Evolutionary conservation across 257 asterid species (phyloP).

Genomic region (Petunia axillaris): DNA sequence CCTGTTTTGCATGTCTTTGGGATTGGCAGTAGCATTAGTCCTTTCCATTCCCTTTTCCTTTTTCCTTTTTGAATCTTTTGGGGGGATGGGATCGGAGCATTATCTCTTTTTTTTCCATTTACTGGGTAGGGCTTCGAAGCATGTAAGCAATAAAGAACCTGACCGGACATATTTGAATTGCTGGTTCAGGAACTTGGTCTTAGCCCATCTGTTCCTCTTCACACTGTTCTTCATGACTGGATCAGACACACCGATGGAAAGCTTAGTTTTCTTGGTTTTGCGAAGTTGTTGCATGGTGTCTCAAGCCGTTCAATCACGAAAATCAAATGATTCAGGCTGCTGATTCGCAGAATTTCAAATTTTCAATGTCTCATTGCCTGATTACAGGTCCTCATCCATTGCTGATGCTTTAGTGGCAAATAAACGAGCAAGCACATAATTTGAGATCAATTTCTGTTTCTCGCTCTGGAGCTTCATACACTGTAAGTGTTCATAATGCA

Average conservation of each 20-base stretch:
- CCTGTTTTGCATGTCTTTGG: not conserved
- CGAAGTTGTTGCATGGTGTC: constrained; percentile 72
- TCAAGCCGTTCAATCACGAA: constrained; percentile 13
- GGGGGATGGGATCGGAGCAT: not conserved
- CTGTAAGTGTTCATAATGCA: not conserved
- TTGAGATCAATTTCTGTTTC: constrained; percentile 7
- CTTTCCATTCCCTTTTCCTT: not conserved
- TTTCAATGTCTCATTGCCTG: not conserved
- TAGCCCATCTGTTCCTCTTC: constrained; percentile 77
- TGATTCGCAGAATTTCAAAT: constrained; percentile 54
- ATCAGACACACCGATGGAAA: constrained; percentile 83
- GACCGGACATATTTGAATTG: constrained; percentile 12
- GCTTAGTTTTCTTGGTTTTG: constrained; percentile 84
- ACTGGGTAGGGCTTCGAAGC: not conserved
- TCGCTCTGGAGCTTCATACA: constrained; percentile 3
- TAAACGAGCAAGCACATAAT: not conserved
- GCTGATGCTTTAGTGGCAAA: constrained; percentile 21
- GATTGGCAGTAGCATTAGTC: not conserved
- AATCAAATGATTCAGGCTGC: constrained; percentile 48
- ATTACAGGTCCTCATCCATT: not conserved
- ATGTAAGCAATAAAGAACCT: not conserved
- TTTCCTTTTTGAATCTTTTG: too few relatives aligned
- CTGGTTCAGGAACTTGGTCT: constrained; percentile 79
- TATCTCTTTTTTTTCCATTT: not conserved
- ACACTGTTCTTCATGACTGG: constrained; percentile 90